Base-by-base conservation (phyloP, 2,329 filamentous ascomycete genomes). In the Huntiella abstrusa region DNA sequence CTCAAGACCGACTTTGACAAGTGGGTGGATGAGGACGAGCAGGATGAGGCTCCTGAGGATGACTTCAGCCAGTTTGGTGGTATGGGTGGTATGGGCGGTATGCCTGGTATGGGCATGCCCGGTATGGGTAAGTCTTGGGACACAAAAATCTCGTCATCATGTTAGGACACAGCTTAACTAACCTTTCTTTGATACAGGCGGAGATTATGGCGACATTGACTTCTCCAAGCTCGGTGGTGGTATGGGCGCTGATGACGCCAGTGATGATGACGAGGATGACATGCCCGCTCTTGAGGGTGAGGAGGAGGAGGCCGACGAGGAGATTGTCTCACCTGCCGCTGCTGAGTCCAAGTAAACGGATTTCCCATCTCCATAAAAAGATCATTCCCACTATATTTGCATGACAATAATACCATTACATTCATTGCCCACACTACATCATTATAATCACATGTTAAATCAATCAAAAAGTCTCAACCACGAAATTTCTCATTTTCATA, bases 1-100 rank as follows among this genome's bases (percentile, higher is more conserved):
- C 67, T 98, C 59, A 94, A 94, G 80, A 96, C 91, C 53, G 82
- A 98, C 68, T 98, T 98, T 57, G 87, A 95, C 70, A 95, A 94
- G 81, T 95, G 87, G 87, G 83, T 94, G 58, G 87, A 95, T 56
- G 85, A 95, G 75, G 87, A 98, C 60, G 91, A 98, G 75, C 91
- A 98, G 70, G 82, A 96, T 59, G 86, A 85, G 64, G 80, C 75
- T 51, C 69, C 75, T 42, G 86, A 93, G 48, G 87, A 94, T 63
- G 87, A 94, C 63, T 65, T 78, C 55, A 74, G 72, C 53, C 70
- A 77, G 60, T 77, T 75, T 55, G 75, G 71, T 49, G 75, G 75
- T 53, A 82, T 77, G 74, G 71, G 65, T 48, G 70, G 70, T 52
- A 67, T 59, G 65, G 53, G 50, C 7, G 53, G 53, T 16, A 55